Percentiles rank a stretch among this genome's conserved stretches.
These are phyloP conservation scores for Juglanconis sp. DNA, from an alignment of 2,329 filamentous ascomycete species.

Conservation along the genomic window DNA sequence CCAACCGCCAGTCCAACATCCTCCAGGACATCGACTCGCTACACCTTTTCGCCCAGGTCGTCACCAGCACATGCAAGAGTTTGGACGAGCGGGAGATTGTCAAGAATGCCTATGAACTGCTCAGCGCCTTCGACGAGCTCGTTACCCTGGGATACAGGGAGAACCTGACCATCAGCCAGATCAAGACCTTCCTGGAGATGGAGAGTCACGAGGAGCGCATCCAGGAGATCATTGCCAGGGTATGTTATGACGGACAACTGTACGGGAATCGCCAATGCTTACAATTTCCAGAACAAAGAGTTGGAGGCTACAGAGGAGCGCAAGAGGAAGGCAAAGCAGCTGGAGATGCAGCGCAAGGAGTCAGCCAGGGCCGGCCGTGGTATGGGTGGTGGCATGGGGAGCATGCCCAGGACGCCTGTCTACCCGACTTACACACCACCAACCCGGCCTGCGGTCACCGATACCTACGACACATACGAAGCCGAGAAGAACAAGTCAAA, in stretches of 20 bases:
- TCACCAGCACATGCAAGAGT: conserved; percentile 92
- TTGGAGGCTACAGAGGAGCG: conserved; percentile 96
- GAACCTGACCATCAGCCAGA: conserved; percentile 93
- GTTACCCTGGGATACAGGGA: conserved; percentile 94
- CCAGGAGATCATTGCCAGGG: conserved; percentile 92
- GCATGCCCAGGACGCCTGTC: conserved; percentile 68
- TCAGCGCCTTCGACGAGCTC: conserved; percentile 95
- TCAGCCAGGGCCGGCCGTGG: conserved; percentile 72
- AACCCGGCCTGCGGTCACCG: conserved; percentile 66
- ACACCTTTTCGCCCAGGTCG: conserved; percentile 95
- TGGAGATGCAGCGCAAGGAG: conserved; percentile 98
- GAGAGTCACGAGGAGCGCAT: conserved; percentile 98
- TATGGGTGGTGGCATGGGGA: conserved; percentile 29
- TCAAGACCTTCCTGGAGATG: conserved; percentile 99
- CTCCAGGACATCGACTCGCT: conserved; percentile 98
- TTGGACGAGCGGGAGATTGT: conserved; percentile 94
- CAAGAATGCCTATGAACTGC: conserved; percentile 90
- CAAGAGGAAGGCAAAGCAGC: conserved; percentile 96
- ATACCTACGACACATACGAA: conserved; percentile 91
- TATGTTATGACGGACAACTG: conserved; percentile 39
- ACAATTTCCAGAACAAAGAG: conserved; percentile 78
- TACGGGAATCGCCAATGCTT: neutral
- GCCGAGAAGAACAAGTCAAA: conserved; percentile 97
- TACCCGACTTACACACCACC: conserved; percentile 90
- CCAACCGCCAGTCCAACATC: conserved; percentile 98